Evolutionary conservation across 2,329 filamentous ascomycete species (phyloP), one percentile per base, ranked within the genome.

Genomic region (Pestalotiopsis sp.): DNA sequence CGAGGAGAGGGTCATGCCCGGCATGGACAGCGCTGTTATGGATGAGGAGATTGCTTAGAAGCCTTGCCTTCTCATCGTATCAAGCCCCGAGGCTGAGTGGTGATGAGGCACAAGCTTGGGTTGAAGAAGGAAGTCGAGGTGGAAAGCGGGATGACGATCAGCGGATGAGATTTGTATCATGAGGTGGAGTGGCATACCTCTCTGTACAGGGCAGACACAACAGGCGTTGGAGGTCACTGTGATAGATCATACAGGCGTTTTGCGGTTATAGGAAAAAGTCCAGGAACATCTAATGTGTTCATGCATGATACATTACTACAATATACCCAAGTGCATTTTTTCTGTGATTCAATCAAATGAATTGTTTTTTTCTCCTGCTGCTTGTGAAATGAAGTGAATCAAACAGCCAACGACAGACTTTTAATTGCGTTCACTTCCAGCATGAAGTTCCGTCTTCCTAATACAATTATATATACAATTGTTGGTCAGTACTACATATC

Each of bases 1-100:
- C 36, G 91, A 93, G 77, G 93, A 97, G 81, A 82, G 93, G 65
- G 90, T 97, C 70, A 87, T 93, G 69, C 90, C 92, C 0, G 87
- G 78, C 31, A 65, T 82, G 25, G 80, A 79, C 55, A 76, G 70
- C 59, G 77, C 75, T 52, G 74, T 73, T 52, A 77, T 76, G 69
- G 78, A 80, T 58, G 81, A 84, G 69, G 77, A 82, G 27, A 79
- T 82, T 69, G 72, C 69, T n/a, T 73, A 73, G 61, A 65, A 27
- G 62, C 31, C 12, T 49, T 59, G 68, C 72, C 71, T 68, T 70
- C 41, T 64, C 27, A 31, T 62, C 13, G 17, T n/a, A 36, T 20
- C 31, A 62, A 36, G 17, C 36, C 14, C 13, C 23, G 59, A 39
- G 14, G 31, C 6, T 31, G 59, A 25, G 59, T 14, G 38, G 31